These are phyloP conservation scores for Suillus variegatus DNA, from an alignment of 768 basidiomycete species.

Conservation along the genomic window DNA sequence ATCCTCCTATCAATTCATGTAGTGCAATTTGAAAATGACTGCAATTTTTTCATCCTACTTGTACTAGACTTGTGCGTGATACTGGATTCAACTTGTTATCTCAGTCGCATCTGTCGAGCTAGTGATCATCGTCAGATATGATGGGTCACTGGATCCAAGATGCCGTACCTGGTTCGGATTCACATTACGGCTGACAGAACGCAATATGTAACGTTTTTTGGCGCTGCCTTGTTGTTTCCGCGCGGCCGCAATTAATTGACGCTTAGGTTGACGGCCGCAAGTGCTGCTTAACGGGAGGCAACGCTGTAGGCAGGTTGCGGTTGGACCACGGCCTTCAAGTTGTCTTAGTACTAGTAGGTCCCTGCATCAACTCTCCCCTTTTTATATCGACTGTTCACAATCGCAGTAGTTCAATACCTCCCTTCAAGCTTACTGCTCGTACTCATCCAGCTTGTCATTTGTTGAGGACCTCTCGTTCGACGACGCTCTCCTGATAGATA, in stretches of 20 bases:
- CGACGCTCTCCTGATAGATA: constrained; percentile 1
- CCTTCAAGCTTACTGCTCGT: background rate
- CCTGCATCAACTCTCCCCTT: background rate
- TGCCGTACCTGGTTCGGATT: constrained; percentile 4
- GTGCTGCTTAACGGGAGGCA: constrained; percentile 5
- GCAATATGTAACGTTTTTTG: constrained; percentile 6
- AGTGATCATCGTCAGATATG: background rate
- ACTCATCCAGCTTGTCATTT: background rate
- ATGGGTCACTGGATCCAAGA: background rate
- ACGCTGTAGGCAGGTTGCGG: background rate
- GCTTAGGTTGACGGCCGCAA: constrained; percentile 2
- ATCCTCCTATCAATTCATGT: background rate
- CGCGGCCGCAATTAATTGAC: constrained; percentile 7
- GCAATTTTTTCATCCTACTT: too few species aligned
- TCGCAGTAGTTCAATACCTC: background rate
- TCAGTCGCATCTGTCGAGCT: background rate
- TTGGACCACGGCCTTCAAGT: constrained; percentile 4
- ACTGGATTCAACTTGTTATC: background rate
- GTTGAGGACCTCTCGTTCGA: background rate
- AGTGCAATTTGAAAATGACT: background rate
- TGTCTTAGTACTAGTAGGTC: background rate
- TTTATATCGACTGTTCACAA: constrained; percentile 4
- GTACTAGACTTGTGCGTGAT: background rate
- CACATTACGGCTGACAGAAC: background rate
- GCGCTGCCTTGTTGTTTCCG: constrained; percentile 7